Conservation (phyloP, 2,329 filamentous ascomycete genomes). For the Didymella glomerata region DNA sequence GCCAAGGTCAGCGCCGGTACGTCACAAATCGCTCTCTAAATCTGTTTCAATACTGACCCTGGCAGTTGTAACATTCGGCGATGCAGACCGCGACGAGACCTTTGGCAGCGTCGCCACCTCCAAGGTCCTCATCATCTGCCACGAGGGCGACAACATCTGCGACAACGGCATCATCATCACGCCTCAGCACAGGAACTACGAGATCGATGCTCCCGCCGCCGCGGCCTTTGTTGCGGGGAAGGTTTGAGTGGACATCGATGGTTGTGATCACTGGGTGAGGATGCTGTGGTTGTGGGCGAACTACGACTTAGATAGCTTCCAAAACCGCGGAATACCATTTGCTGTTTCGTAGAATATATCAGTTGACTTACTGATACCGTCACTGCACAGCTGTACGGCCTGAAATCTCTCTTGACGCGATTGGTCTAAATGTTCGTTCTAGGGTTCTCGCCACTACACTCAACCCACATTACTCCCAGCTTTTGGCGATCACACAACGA, state of each 20-base stretch:
- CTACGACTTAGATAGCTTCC: too few relatives aligned
- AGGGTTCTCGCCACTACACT: too few relatives aligned
- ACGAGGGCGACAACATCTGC: slow-evolving; percentile 49
- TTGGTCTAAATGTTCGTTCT: too few relatives aligned
- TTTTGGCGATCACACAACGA: too few relatives aligned
- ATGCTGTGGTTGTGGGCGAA: too few relatives aligned
- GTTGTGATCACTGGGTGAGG: too few relatives aligned
- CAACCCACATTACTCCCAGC: too few relatives aligned
- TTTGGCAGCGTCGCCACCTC: slow-evolving; percentile 40
- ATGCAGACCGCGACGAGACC: slow-evolving; percentile 45
- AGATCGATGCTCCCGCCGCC: slow-evolving; percentile 36
- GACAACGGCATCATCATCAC: slow-evolving; percentile 38
- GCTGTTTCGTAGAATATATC: too few relatives aligned
- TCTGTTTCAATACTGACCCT: neutral
- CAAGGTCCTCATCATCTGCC: slow-evolving; percentile 50
- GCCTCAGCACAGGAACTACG: slow-evolving; percentile 35
- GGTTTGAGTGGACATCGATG: neutral
- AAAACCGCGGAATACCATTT: too few relatives aligned
- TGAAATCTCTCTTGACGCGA: too few relatives aligned
- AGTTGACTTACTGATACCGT: too few relatives aligned
- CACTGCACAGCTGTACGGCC: too few relatives aligned
- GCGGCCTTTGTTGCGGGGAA: slow-evolving; percentile 33
- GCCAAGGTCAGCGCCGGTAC: slow-evolving; percentile 36
- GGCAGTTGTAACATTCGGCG: slow-evolving; percentile 49
- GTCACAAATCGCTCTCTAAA: slow-evolving; percentile 1